These are phyloP conservation scores for Pseudognaphalium luteoalbum DNA, from an alignment of 129 eudicot species.

Conservation along the genomic window DNA sequence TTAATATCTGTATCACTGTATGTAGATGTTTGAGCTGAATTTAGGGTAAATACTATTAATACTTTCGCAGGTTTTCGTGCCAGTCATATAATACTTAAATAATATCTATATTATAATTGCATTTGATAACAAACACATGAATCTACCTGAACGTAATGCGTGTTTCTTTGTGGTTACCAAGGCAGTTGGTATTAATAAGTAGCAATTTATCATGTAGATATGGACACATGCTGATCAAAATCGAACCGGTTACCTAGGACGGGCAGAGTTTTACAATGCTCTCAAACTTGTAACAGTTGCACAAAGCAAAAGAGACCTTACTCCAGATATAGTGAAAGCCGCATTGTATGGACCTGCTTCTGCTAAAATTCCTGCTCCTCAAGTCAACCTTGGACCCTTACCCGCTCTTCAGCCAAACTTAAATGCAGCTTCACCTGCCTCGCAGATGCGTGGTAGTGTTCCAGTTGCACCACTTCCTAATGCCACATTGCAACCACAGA, in stretches of 20 bases:
- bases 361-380: conserved; percentile 90
- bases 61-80: background rate
- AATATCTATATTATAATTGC: no score
- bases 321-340: conserved; percentile 83
- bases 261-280: conserved; percentile 79
- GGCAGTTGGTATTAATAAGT: background rate
- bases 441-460: conserved; percentile 32
- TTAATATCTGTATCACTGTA: background rate
- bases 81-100: background rate
- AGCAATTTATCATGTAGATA: conserved; percentile 46
- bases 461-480: conserved; percentile 33
- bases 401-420: conserved; percentile 46
- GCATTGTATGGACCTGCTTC: conserved; percentile 91
- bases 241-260: conserved; percentile 80
- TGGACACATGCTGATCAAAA: conserved; percentile 90
- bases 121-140: background rate
- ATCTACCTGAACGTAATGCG: background rate
- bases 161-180: background rate
- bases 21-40: background rate
- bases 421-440: conserved; percentile 35
- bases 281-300: conserved; percentile 99
- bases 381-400: conserved; percentile 54
- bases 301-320: conserved; percentile 83
- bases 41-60: background rate
- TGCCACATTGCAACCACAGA: conserved; percentile 40